A percentile compares a stretch with the other conserved stretches of the same genome.
These are phyloP conservation scores for Globisporangium megalacanthum DNA, from an alignment of 352 stramenopile species.

Conservation along the genomic window DNA sequence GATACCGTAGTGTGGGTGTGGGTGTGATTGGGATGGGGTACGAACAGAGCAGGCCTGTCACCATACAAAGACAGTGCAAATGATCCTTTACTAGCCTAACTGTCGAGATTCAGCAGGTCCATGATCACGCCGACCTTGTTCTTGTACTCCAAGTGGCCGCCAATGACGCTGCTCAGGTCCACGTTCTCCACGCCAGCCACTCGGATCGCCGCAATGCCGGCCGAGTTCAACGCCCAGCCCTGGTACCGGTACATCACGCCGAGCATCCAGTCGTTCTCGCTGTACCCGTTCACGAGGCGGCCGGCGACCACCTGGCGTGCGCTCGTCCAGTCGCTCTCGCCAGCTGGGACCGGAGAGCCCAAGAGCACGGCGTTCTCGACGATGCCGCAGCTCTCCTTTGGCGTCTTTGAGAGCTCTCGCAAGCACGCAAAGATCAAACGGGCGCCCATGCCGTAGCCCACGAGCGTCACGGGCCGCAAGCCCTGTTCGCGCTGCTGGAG, in stretches of 20 bases:
- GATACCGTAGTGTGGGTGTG: no score
- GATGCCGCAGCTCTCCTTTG: conserved; percentile 60
- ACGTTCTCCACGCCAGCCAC: conserved; percentile 77
- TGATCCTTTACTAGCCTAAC: conserved; percentile 9
- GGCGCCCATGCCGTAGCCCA: conserved; percentile 89
- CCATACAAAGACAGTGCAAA: no score
- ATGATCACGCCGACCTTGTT: conserved; percentile 83
- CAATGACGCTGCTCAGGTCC: conserved; percentile 74
- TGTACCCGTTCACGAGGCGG: conserved; percentile 89
- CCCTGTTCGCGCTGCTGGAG: conserved; percentile 63
- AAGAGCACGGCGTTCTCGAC: conserved; percentile 88
- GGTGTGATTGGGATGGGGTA: no score
- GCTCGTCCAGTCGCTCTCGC: conserved; percentile 58
- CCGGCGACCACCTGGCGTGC: conserved; percentile 72
- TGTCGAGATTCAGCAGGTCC: conserved; percentile 67
- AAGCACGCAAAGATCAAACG: conserved; percentile 88
- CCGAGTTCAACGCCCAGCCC: conserved; percentile 72
- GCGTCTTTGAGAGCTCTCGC: conserved; percentile 71
- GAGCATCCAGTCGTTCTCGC: conserved; percentile 88
- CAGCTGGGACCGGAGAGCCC: conserved; percentile 64
- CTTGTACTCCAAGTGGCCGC: conserved; percentile 85
- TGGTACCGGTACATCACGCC: conserved; percentile 89
- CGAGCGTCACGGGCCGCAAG: conserved; percentile 80
- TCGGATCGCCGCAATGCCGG: conserved; percentile 62
- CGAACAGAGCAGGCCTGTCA: not conserved